These are phyloP conservation scores for Cylindrodendrum hubeiense DNA, from an alignment of 2,329 filamentous ascomycete species.

Conservation along the genomic window DNA sequence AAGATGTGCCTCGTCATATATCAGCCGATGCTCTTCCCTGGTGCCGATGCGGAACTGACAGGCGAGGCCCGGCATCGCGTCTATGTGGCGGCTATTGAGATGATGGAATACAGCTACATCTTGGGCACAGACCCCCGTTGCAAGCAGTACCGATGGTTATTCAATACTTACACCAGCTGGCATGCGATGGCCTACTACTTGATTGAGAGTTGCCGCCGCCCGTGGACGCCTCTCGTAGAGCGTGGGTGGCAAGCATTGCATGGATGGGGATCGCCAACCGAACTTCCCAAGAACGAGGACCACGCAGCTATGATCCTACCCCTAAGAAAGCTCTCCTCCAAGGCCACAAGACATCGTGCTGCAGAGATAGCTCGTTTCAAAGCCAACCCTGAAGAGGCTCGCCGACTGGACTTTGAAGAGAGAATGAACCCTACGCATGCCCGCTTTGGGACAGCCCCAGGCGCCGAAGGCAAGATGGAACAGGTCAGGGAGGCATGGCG, in stretches of 20 bases:
- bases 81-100: constrained; percentile 79
- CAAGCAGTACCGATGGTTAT: constrained; percentile 63
- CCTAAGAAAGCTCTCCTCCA: constrained; percentile 65
- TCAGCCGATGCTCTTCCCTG: constrained; percentile 76
- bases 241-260: constrained; percentile 63
- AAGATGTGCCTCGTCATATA: constrained; percentile 85
- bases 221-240: constrained; percentile 64
- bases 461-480: constrained; percentile 60
- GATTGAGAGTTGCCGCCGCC: constrained; percentile 59
- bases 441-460: constrained; percentile 62
- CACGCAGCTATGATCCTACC: constrained; percentile 66
- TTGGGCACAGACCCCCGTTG: constrained; percentile 70
- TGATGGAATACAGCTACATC: constrained; percentile 76
- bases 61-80: constrained; percentile 76
- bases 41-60: constrained; percentile 67
- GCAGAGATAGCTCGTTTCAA: constrained; percentile 63
- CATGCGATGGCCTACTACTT: constrained; percentile 63
- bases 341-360: constrained; percentile 64
- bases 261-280: constrained; percentile 53
- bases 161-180: constrained; percentile 65
- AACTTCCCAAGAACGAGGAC: constrained; percentile 59
- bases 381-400: constrained; percentile 61
- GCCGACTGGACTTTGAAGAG: constrained; percentile 63
- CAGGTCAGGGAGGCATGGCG: constrained; percentile 64
- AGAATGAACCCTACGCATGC: constrained; percentile 57